phyloP scores from a whole-genome alignment of 2,329 filamentous ascomycete genomes.

The Escovopsis sp. region DNA sequence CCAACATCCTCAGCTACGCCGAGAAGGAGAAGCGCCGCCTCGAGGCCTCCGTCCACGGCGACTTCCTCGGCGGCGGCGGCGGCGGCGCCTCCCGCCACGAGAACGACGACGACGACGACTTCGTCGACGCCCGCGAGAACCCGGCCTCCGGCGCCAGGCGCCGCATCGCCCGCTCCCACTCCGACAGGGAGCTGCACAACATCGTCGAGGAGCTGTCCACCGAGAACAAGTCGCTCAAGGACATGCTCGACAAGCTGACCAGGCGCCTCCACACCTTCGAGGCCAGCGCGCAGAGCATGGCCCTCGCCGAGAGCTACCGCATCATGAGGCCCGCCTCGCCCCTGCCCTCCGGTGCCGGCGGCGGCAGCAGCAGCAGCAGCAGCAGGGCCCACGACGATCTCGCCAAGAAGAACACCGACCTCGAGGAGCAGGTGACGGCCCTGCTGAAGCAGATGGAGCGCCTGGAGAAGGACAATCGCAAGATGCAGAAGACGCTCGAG shows the following conservation, averaged over 20 bases:
- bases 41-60: constrained; percentile 34
- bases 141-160: constrained; percentile 29
- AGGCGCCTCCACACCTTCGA: constrained; percentile 88
- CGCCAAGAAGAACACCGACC: constrained; percentile 40
- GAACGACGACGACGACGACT: constrained; percentile 60
- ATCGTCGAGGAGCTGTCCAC: constrained; percentile 77
- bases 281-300: constrained; percentile 75
- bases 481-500: constrained; percentile 39
- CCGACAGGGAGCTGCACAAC: constrained; percentile 39
- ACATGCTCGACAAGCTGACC: constrained; percentile 72
- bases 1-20: constrained; percentile 64
- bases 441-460: constrained; percentile 47
- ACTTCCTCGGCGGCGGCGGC: constrained; percentile 20
- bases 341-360: constrained; percentile 10
- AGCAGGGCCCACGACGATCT: constrained; percentile 21
- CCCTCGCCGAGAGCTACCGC: constrained; percentile 71
- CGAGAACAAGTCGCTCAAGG: constrained; percentile 76
- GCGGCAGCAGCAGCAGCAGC: no score
- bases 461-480: constrained; percentile 47
- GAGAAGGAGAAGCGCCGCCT: constrained; percentile 51
- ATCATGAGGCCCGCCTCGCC: constrained; percentile 45
- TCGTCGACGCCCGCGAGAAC: constrained; percentile 73
- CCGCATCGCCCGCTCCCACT: constrained; percentile 25
- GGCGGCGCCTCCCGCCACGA: constrained; percentile 16
- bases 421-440: constrained; percentile 50